These are phyloP conservation scores for Alternaria metachromatica DNA, from an alignment of 2,329 filamentous ascomycete species.

Conservation along the genomic window DNA sequence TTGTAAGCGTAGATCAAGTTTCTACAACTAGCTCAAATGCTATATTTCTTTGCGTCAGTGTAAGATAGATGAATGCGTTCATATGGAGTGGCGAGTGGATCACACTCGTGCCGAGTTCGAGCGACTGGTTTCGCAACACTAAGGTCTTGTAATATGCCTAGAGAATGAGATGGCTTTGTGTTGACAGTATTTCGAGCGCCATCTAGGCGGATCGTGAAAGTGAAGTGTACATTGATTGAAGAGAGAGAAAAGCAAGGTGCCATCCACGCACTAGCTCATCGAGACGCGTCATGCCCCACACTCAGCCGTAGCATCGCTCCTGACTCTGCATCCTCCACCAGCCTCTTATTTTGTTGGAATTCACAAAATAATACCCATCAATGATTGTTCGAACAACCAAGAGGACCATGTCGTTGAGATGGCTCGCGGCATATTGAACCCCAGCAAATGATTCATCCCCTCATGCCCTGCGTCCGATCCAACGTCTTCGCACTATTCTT, in stretches of 20 bases:
- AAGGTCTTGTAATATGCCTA: slow-evolving; percentile 8
- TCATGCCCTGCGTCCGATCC: neutral
- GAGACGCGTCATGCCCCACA: slow-evolving; percentile 16
- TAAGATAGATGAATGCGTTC: slow-evolving; percentile 4
- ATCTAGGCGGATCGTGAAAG: neutral
- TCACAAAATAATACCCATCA: neutral
- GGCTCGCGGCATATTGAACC: too few relatives aligned
- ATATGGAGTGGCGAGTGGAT: neutral
- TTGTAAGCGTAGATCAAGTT: slow-evolving; percentile 18
- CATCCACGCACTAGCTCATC: neutral
- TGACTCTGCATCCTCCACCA: neutral
- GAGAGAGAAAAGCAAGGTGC: neutral
- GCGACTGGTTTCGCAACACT: slow-evolving; percentile 4
- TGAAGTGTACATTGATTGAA: neutral
- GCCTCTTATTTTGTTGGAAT: neutral
- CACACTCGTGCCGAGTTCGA: slow-evolving; percentile 1
- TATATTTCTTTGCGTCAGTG: slow-evolving; percentile 4
- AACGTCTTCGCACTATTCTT: slow-evolving; percentile 3
- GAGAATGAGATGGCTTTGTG: slow-evolving; percentile 2
- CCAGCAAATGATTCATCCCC: neutral
- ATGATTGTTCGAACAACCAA: neutral
- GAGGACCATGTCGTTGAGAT: neutral
- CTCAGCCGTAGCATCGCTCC: neutral
- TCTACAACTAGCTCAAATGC: neutral
- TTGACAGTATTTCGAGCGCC: neutral